Evolutionary conservation across 1,139 yeast genomes (phyloP), one percentile per base, ranked within the genome.

Genomic region (Williopsis jadinii): DNA sequence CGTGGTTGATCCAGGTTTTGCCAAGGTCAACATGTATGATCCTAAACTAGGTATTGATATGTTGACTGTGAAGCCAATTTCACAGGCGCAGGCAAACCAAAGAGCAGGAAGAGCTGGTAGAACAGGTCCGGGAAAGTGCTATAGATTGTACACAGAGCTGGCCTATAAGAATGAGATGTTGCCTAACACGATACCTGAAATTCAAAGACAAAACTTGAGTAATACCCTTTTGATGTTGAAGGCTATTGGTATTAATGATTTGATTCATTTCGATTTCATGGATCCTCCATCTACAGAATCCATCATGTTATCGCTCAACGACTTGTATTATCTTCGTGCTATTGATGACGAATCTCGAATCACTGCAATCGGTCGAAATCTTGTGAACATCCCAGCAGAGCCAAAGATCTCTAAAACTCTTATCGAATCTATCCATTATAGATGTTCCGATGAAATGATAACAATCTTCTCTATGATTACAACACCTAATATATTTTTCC

Each of bases 31-130:
- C 54, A 80, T 80, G 1, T 90, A 73, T 62, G 87, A 86, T 55
- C 82, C 96, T 0, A 66, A 79, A n/a, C 75, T 90, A 0, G 96
- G 96, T 4, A 86, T 92, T 88, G 97, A 90, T 54, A 82, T 88
- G 43, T 69, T 92, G 47, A 82, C 84, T 10, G 87, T 87, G 5
- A 79, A 78, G 2, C 95, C 95, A 0, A 87, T 95, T 50, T 90
- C 97, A 0, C 75, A 84, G 49, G 97, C 98, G 0, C 87, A 95
- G 35, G 97, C 97, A 0, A 88, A 88, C 51, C 98, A 92, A 64
- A 68, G 98, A 48, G 87, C 96, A 2, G 98, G 98, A 40, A 75
- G 98, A 63, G 98, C 98, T 0, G 98, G 98, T 10, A 80, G 98
- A 67, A 84, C 88, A 3, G 95, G 95, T 0, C 95, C 97, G 0